Evolutionary conservation across 2,329 filamentous ascomycete species (phyloP).

Genomic region (Clathrospora elynae): DNA sequence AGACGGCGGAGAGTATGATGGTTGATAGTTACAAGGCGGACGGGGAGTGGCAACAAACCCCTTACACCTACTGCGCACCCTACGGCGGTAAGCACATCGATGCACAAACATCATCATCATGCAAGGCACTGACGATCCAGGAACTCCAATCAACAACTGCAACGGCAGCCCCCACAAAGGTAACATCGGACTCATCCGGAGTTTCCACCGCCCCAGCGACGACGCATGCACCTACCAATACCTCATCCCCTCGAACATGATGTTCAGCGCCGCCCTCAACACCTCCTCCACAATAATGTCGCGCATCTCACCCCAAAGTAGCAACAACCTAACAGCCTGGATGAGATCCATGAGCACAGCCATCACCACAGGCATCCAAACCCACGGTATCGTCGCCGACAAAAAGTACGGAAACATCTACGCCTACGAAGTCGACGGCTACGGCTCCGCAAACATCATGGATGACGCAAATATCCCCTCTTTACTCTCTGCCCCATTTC

Average conservation of each 20-base stretch:
- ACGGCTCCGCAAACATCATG: conserved; percentile 62
- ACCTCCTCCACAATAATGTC: conserved; percentile 59
- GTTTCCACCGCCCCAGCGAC: conserved; percentile 57
- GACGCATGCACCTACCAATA: conserved; percentile 58
- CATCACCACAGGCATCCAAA: conserved; percentile 52
- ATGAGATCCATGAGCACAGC: conserved; percentile 62
- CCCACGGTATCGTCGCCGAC: conserved; percentile 47
- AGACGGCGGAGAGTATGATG: conserved; percentile 54
- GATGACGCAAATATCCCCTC: conserved; percentile 74
- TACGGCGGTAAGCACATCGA: conserved; percentile 50
- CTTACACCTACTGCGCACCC: conserved; percentile 54
- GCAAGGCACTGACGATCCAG: not conserved
- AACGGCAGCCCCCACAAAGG: conserved; percentile 56
- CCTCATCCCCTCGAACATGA: conserved; percentile 65
- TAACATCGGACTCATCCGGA: conserved; percentile 55
- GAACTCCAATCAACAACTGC: conserved; percentile 58
- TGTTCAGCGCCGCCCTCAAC: conserved; percentile 69
- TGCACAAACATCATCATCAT: not conserved
- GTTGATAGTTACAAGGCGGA: conserved; percentile 54
- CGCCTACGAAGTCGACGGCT: conserved; percentile 57
- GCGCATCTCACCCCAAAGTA: conserved; percentile 41
- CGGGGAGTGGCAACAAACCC: conserved; percentile 51
- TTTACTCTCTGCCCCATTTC: conserved; percentile 66
- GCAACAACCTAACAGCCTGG: conserved; percentile 56
- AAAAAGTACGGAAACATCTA: conserved; percentile 48